Evolutionary conservation across 768 basidiomycete genomes (phyloP), one percentile per base, ranked within the genome.

Genomic region (Cystobasidium onofrii): DNA sequence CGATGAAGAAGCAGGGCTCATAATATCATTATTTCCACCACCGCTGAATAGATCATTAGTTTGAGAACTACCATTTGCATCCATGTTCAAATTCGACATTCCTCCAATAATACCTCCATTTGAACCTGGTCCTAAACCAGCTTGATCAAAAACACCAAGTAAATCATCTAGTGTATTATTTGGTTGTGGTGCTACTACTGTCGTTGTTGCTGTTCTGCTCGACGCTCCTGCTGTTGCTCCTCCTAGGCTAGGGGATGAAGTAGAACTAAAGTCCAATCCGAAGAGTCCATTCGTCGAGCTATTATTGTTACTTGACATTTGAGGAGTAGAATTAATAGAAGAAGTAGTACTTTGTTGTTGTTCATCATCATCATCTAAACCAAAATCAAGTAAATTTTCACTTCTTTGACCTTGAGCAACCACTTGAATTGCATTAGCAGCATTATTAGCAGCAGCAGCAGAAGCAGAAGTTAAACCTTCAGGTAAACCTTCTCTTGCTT

Each of bases 301-400:
- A 4, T 34, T 3, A 1, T 60, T 34, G 54, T 64, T 15, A 3
- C 36, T 23, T 1, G 44, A 25, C 18, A 27, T 33, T 10, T 69
- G 10, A 23, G 57, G 36, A 10, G 31, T 64, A 4, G 63, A 36
- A 54, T 23, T n/a, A 41, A 50, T 57, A 0, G 73, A 55, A 41
- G 64, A 54, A n/a, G 62, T 66, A 50, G 62, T 18, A 20, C 18
- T 44, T 15, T 27, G 17, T 7, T 39, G 64, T 23, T n/a, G 23
- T n/a, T 46, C 44, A 2, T 67, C 65, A 2, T 55, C 64, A 17
- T 83, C 84, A 69, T 81, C 81, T 76, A 92, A 91, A 81, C 91
- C 92, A 81, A 97, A 93, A 82, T 97, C 93, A 74, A 97, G 88
- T 4, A 96, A 83, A 80, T 98, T 97, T 81, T 98, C 95, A 17